Conservation (phyloP, 2,329 filamentous ascomycete genomes). For the Pseudogymnoascus sp. region DNA sequence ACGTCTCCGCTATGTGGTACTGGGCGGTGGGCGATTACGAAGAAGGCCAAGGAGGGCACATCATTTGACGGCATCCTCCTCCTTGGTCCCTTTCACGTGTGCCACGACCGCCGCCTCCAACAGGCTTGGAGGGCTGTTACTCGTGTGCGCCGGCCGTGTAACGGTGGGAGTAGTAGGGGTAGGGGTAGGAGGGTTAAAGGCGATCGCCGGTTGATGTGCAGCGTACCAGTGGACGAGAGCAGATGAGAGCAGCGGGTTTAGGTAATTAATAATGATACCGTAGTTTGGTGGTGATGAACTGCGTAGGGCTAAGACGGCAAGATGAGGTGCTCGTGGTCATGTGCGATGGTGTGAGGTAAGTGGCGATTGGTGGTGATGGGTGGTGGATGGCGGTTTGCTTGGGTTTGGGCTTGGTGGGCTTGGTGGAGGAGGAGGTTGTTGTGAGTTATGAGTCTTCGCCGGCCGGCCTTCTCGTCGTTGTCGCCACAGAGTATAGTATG, state of each 20-base stretch:
- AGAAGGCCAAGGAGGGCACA: neutral
- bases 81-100: neutral
- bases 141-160: neutral
- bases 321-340: conserved; percentile 2
- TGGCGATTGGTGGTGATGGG: neutral
- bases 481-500: conserved; percentile 3
- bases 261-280: neutral
- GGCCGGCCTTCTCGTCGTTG: neutral
- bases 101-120: neutral
- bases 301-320: neutral
- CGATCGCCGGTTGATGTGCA: neutral
- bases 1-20: neutral
- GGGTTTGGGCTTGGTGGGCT: neutral
- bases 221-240: neutral
- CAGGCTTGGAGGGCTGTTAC: neutral
- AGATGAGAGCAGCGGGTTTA: neutral
- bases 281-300: neutral
- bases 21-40: neutral
- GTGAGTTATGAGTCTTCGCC: neutral
- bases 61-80: neutral
- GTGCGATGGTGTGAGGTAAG: conserved; percentile 4
- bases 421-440: neutral
- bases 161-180: neutral
- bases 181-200: neutral
- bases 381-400: neutral